Evolutionary conservation across 352 stramenopile genomes (phyloP), one percentile per base, ranked within the genome.

Genomic region (Halophytophthora polymorphica): DNA sequence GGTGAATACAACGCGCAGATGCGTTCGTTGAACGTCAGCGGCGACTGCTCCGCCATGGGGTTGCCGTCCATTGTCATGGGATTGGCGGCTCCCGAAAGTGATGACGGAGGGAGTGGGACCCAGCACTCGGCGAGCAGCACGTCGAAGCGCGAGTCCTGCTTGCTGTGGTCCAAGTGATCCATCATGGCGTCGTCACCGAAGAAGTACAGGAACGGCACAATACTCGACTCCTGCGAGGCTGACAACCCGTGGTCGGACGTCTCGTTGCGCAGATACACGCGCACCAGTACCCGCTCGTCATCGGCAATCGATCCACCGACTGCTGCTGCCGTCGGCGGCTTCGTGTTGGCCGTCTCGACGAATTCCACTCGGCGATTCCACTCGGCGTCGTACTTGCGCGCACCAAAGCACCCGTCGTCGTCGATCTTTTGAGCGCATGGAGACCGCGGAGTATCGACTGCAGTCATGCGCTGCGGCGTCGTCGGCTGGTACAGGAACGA

Each of bases 161-260:
- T 92, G 62, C 78, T 90, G 53, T 91, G 83, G 48, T 94, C 81
- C 31, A 94, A 59, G 58, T 89, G 77, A 48, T 94, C 83, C 81
- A 94, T 89, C 58, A 86, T 94, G 15, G 69, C 68, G 50, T 94
- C 83, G 18, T 94, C 83, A 6, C 83, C 83, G 48, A 94, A 94
- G 58, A 94, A 94, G 46, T 94, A 94, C 18, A 94, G 58, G 53
- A 94, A 94, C 2, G 83, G 83, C 25, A 94, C 77, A 14, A 94
- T 83, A 58, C 83, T 94, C 29, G 81, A 83, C 50, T 94, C 83
- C 34, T 94, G 83, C 2, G 81, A 80, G 1, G 75, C 64, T 12
- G 76, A 88, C 14, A 94, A 50, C 0, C 83, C 83, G 45, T 94
- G 81, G 38, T 94, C 83, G 0, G 78, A 83, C 1, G 81, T 68